Percentiles rank a stretch among this genome's conserved stretches.
Conservation (phyloP, 2,329 filamentous ascomycete genomes). For the Tetracladium maxilliforme region DNA sequence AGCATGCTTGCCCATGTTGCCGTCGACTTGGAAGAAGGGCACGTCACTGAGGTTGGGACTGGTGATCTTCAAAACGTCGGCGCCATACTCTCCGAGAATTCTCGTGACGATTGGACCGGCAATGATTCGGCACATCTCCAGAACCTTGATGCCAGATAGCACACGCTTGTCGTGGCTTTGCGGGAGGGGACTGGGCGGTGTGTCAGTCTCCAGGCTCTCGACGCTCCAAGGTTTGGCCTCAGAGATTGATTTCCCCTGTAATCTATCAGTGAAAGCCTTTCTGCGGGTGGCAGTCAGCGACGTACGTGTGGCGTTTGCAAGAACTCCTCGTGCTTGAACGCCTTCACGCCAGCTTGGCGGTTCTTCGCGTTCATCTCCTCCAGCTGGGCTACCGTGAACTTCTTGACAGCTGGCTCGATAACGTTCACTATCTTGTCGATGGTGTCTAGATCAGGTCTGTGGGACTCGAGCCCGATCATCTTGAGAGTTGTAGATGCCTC, state of each 20-base stretch:
- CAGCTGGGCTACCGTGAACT: conserved; percentile 37
- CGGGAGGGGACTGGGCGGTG: conserved; percentile 28
- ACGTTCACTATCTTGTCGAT: conserved; percentile 41
- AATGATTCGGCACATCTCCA: conserved; percentile 64
- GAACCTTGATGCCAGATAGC: conserved; percentile 50
- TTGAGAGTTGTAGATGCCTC: conserved; percentile 54
- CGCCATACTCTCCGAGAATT: conserved; percentile 61
- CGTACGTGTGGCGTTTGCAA: conserved; percentile 36
- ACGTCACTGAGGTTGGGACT: conserved; percentile 54
- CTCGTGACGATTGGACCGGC: conserved; percentile 60
- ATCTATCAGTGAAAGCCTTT: not conserved
- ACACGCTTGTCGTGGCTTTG: conserved; percentile 15
- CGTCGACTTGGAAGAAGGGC: conserved; percentile 58
- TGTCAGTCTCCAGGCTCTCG: conserved; percentile 13
- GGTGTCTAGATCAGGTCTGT: conserved; percentile 43
- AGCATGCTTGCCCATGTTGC: conserved; percentile 57
- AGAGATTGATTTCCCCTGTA: conserved; percentile 20
- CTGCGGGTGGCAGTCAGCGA: conserved; percentile 1
- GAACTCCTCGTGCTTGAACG: conserved; percentile 44
- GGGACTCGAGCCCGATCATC: conserved; percentile 54
- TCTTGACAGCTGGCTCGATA: conserved; percentile 43
- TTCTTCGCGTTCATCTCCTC: conserved; percentile 40
- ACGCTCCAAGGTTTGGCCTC: conserved; percentile 1
- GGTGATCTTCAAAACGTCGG: conserved; percentile 59
- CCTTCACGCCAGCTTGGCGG: conserved; percentile 44